phyloP scores from a whole-genome alignment of 345 rosid genomes.

The Eucalyptus paniculata region DNA sequence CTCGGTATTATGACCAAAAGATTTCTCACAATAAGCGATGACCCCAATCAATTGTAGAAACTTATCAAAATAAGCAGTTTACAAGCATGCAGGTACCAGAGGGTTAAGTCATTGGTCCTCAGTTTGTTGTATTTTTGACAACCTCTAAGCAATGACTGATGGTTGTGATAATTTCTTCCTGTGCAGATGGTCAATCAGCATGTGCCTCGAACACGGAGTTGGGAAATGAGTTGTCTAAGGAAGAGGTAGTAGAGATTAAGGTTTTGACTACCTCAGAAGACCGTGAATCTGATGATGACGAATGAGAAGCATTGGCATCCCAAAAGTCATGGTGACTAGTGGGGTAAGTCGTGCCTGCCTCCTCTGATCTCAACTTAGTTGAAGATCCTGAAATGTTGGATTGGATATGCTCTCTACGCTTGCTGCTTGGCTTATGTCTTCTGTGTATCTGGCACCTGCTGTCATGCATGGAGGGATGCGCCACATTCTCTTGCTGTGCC shows the following conservation, averaged over 20 bases:
- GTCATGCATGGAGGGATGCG: neutral
- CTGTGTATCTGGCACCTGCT: neutral
- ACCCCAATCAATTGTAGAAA: neutral
- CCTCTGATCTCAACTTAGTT: neutral
- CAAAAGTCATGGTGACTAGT: neutral
- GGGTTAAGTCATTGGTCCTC: neutral
- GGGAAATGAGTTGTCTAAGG: neutral
- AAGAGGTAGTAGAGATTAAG: neutral
- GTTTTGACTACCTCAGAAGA: neutral
- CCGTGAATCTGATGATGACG: neutral
- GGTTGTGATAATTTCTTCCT: neutral
- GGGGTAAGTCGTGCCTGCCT: neutral
- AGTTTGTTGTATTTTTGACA: neutral
- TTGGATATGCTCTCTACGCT: neutral
- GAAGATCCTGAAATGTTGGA: neutral
- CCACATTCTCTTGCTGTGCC: neutral
- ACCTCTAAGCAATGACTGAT: neutral
- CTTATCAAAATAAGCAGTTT: neutral
- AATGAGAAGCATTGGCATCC: neutral
- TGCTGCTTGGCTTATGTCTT: neutral
- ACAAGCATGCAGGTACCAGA: neutral
- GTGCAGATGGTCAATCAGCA: neutral
- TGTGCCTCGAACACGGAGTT: neutral
- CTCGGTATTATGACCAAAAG: neutral
- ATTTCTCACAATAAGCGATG: neutral